These are phyloP conservation scores for Auxenochlorella pyrenoidosa DNA, from an alignment of 139 green algal genomes.

Conservation along the genomic window DNA sequence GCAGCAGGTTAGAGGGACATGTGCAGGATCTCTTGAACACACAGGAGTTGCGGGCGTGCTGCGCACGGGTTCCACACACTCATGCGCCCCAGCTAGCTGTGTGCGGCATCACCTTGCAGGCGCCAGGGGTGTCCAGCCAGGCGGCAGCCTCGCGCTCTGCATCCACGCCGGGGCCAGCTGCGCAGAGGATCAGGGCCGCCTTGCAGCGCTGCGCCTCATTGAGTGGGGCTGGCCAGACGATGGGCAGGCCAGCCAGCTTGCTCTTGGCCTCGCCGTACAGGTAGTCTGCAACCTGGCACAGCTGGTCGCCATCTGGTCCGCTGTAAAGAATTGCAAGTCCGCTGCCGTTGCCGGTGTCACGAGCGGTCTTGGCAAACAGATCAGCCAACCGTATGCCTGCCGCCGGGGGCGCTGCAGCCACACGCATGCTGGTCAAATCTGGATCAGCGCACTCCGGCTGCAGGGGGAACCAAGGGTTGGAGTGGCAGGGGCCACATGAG, in stretches of 20 bases:
- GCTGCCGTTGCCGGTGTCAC: too few relatives aligned
- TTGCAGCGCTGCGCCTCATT: neutral
- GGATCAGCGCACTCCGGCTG: neutral
- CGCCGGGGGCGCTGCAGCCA: neutral
- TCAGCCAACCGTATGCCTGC: too few relatives aligned
- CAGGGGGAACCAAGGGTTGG: neutral
- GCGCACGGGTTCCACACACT: neutral
- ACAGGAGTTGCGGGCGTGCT: neutral
- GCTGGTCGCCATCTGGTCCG: too few relatives aligned
- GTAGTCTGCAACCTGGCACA: neutral
- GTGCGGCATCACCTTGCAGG: neutral
- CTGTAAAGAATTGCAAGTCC: too few relatives aligned
- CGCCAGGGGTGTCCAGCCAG: neutral
- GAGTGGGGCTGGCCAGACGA: neutral
- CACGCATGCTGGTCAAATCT: neutral
- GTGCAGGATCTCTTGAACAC: too few relatives aligned
- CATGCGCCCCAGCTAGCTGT: too few relatives aligned
- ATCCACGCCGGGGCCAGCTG: too few relatives aligned
- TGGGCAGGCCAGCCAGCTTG: neutral
- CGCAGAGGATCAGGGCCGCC: neutral
- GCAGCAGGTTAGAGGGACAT: too few relatives aligned
- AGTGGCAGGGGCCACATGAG: neutral
- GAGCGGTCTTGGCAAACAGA: too few relatives aligned
- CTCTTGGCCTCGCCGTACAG: neutral
- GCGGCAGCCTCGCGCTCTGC: neutral